Conservation (phyloP, 164 flowering plant genomes). For the Berberis vulgaris region DNA sequence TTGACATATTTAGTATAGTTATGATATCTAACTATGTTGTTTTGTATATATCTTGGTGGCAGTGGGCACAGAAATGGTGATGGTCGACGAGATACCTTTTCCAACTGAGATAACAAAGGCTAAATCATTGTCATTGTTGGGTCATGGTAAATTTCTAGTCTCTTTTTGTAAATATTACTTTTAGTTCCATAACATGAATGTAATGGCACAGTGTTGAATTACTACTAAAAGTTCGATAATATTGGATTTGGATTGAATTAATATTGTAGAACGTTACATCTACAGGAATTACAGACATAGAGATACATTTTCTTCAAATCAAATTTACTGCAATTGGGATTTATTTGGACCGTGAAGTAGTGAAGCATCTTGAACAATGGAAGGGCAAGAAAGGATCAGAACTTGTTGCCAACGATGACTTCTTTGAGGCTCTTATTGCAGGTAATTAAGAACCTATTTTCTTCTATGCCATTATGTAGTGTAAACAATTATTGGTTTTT, state of each 20-base stretch:
- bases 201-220: not conserved
- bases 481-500: not conserved
- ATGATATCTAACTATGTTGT: too few species aligned
- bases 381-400: conserved; percentile 59
- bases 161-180: not conserved
- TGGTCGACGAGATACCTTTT: conserved; percentile 71
- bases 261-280: not conserved
- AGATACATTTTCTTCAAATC: conserved; percentile 87
- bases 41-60: not conserved
- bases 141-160: conserved; percentile 47
- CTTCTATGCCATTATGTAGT: not conserved
- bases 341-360: conserved; percentile 63
- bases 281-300: conserved; percentile 86
- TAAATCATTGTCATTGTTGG: conserved; percentile 61
- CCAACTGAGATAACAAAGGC: conserved; percentile 38
- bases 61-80: conserved; percentile 33
- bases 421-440: conserved; percentile 66
- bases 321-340: conserved; percentile 94
- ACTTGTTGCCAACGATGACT: conserved; percentile 55
- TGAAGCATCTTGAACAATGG: conserved; percentile 55
- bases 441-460: conserved; percentile 22
- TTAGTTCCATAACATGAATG: not conserved
- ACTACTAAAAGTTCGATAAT: too few species aligned
- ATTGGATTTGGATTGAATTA: too few species aligned
- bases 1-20: too few species aligned